Evolutionary conservation across 108 stramenopile genomes (phyloP), one percentile per base, ranked within the genome.

Genomic region (Cylindrotheca fusiformis): DNA sequence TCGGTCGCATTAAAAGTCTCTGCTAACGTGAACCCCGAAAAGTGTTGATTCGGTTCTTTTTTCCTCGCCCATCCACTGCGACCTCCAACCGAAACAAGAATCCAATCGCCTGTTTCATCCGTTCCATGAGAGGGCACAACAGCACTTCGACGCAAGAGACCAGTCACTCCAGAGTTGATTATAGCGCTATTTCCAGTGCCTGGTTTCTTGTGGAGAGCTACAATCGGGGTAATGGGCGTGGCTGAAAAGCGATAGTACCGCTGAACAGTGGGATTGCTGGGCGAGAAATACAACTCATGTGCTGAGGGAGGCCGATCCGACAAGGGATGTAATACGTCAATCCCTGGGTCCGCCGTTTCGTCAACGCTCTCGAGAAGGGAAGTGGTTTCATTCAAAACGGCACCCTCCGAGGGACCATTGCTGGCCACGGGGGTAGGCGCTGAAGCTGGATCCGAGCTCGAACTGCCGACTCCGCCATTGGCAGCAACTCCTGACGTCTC

Each of bases 201-300:
- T 25, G 60, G 93, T 47, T 78, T 74, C 45, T 86, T 88, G 75
- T 94, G 86, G 24, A 94, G 46, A 8, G 93, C 93, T 20, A 79
- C 85, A 75, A 94, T 87, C 17, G 93, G 88, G 19, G 87, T 79
- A 48, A 74, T 47, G 29, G 87, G 75, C 19, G 76, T 85, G 3
- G 85, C 69, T n/a, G 81, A 79, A 75, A 94, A 94, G 30, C 87
- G 81, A 71, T 94, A 94, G 56, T 94, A 94, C 31, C 86, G 75
- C 68, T 93, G 92, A 51, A 93, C 74, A 22, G 84, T 77, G 26
- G 82, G 83, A 68, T 91, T 91, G 65, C 60, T 53, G 3, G 41
- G 45, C 23, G 71, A 67, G 33, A 79, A 79, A 52, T 71, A 80
- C 32, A 75, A 75, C 18, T 80, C 68, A 14, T 73, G 29, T n/a